phyloP scores from a whole-genome alignment of 2,329 filamentous ascomycete genomes.

The Monosporascus sp. region DNA sequence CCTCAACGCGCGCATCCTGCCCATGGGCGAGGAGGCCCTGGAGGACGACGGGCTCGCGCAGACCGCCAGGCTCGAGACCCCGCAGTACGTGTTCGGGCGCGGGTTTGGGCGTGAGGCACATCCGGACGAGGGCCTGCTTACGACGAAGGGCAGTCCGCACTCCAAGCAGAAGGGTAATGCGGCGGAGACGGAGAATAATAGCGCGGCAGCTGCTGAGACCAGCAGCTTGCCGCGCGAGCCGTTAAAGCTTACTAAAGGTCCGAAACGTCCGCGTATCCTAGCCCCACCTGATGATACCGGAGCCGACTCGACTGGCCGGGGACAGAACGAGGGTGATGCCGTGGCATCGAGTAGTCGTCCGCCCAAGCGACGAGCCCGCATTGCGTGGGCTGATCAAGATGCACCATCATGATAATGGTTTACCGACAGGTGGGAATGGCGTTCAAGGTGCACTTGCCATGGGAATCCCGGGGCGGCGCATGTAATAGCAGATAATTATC shows the following conservation, averaged over 20 bases:
- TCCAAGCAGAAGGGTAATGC: neutral
- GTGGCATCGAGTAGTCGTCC: neutral
- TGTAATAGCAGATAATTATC: too few species aligned
- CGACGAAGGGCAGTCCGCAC: slow-evolving; percentile 2
- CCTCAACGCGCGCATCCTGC: slow-evolving; percentile 42
- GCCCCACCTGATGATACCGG: neutral
- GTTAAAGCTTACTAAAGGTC: slow-evolving; percentile 3
- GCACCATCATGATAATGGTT: too few species aligned
- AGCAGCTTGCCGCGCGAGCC: slow-evolving; percentile 1
- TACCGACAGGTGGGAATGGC: too few species aligned
- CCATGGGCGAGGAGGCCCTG: slow-evolving; percentile 13
- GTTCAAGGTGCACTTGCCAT: too few species aligned
- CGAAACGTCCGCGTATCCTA: slow-evolving; percentile 15
- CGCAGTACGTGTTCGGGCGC: slow-evolving; percentile 47
- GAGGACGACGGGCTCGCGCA: slow-evolving; percentile 36
- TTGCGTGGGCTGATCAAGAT: slow-evolving; percentile 9
- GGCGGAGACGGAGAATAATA: slow-evolving; percentile 2
- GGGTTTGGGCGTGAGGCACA: slow-evolving; percentile 39
- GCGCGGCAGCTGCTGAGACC: neutral
- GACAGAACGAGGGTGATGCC: neutral
- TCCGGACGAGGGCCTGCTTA: slow-evolving; percentile 43
- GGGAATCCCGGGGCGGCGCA: too few species aligned
- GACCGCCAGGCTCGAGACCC: slow-evolving; percentile 40
- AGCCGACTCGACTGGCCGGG: neutral
- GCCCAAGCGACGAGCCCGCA: slow-evolving; percentile 7